Conservation (phyloP, 257 asterid genomes). For the Lycium barbarum region DNA sequence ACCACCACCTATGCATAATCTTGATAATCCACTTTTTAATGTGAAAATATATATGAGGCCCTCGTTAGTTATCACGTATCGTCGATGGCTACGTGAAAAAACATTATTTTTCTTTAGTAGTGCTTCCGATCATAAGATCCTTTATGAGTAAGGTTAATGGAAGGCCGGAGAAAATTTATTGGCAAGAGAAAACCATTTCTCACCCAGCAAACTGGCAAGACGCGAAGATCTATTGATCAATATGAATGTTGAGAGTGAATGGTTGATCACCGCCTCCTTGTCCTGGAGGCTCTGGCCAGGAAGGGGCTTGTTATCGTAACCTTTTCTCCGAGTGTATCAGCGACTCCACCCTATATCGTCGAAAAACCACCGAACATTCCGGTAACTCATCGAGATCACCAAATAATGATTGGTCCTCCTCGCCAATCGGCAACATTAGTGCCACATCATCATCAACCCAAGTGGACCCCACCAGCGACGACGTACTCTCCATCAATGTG, state of each 20-base stretch:
- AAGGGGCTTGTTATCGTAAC: neutral
- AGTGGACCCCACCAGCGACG: slow-evolving; percentile 53
- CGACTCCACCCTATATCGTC: slow-evolving; percentile 38
- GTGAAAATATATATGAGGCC: too few relatives aligned
- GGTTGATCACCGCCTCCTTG: neutral
- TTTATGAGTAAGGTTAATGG: slow-evolving; percentile 14
- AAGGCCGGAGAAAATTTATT: too few relatives aligned
- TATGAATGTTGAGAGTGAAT: neutral
- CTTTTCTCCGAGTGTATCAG: too few relatives aligned
- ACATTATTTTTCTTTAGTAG: neutral
- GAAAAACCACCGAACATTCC: slow-evolving; percentile 68
- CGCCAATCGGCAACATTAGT: slow-evolving; percentile 55
- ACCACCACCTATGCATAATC: too few relatives aligned
- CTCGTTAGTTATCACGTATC: too few relatives aligned
- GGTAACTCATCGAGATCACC: slow-evolving; percentile 83
- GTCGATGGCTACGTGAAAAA: neutral
- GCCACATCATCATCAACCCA: slow-evolving; percentile 56
- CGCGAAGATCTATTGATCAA: neutral
- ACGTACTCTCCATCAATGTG: slow-evolving; percentile 51
- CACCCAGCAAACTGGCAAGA: neutral
- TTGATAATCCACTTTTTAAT: too few relatives aligned
- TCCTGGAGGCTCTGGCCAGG: neutral
- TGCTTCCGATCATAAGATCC: neutral
- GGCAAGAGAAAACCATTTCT: too few relatives aligned
- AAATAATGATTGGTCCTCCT: slow-evolving; percentile 69